Evolutionary conservation across 108 stramenopile genomes (phyloP), one percentile per base, ranked within the genome.

Genomic region (Discostella stelligeroides): DNA sequence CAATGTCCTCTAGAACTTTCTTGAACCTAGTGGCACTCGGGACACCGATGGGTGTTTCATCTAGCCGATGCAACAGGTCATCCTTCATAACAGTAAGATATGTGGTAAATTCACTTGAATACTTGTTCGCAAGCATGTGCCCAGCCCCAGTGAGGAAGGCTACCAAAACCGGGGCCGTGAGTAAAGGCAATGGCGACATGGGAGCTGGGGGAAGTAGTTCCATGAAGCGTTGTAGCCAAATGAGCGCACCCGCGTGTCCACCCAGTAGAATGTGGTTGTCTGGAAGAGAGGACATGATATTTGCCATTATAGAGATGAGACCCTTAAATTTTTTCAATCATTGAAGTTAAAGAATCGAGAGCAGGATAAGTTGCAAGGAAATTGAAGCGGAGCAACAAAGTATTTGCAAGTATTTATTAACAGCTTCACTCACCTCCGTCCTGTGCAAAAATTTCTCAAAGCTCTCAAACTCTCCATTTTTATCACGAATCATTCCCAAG

Each of bases 121-220:
- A 84, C 37, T 75, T 82, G 42, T 86, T 88, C 4, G 90, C 87
- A 34, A 95, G 59, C 93, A 95, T 95, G 74, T 92, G 89, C 24
- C 93, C 93, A 1, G 93, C 91, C 23, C 83, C 89, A 0, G 91
- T 86, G 39, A 95, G 58, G 62, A 95, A 95, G 5, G 90, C 86
- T 46, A 84, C 86, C 17, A 95, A 79, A n/a, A 95, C 91, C 2
- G 93, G 91, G 20, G 93, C 90, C 1, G 91, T 92, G 43, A 85
- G 28, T 17, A 95, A 60, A 6, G 93, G 90, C 4, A 95, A 70
- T 0, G 90, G 87, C 11, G 84, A 47, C 1, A 63, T 57, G n/a
- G 85, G 84, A 46, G 88, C 43, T 1, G 70, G 72, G 0, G 92
- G 92, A 10, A 95, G 50, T 0, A 84, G 46, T 38, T 82, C 81